These are phyloP conservation scores for Eucalyptus fibrosa DNA, from an alignment of 345 rosid species.

Conservation along the genomic window DNA sequence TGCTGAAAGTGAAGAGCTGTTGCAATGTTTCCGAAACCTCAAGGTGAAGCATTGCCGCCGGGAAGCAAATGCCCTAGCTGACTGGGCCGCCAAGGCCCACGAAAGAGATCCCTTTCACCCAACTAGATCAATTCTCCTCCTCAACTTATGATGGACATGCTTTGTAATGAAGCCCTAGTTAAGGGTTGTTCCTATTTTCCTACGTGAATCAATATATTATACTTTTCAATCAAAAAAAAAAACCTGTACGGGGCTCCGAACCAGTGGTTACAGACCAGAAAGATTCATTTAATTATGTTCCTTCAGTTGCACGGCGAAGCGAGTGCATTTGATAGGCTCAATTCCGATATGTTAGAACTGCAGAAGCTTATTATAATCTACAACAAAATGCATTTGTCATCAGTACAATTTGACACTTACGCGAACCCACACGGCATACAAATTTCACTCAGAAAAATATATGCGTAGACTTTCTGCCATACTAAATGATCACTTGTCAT, in stretches of 20 bases:
- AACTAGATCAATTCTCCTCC: no score
- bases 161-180: no score
- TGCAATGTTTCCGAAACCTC: no score
- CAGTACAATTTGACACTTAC: not conserved
- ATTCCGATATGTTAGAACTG: not conserved
- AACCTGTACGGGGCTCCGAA: not conserved
- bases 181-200: no score
- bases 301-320: not conserved
- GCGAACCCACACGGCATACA: not conserved
- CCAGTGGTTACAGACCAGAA: not conserved
- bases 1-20: no score
- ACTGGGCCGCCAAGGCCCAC: no score
- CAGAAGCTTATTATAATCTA: not conserved
- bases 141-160: no score
- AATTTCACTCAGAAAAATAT: not conserved
- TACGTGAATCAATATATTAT: no score
- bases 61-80: no score
- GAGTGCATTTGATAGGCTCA: not conserved
- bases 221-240: no score
- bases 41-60: no score
- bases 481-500: not conserved
- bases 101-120: no score
- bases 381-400: not conserved
- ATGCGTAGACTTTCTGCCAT: not conserved
- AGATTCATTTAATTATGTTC: not conserved